These are phyloP conservation scores for Fraxinus paxiana DNA, from an alignment of 305 asterid species.

Conservation along the genomic window DNA sequence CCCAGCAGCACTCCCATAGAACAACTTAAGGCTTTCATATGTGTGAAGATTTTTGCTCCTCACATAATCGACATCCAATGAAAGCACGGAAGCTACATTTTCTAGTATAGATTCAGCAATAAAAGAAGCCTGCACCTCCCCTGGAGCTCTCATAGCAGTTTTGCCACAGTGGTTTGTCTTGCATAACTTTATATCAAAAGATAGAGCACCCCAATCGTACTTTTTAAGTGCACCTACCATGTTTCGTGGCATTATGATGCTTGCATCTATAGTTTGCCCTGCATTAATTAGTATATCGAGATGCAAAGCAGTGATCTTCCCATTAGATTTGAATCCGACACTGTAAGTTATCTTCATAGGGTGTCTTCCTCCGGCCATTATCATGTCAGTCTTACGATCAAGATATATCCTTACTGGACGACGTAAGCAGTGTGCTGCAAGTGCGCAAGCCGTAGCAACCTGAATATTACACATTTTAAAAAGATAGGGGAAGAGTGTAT, in stretches of 20 bases:
- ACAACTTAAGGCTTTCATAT: constrained; percentile 43
- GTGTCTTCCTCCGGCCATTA: constrained; percentile 74
- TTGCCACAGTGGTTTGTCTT: constrained; percentile 63
- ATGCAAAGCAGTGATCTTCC: constrained; percentile 72
- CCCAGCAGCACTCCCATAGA: constrained; percentile 43
- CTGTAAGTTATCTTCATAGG: constrained; percentile 79
- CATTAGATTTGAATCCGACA: constrained; percentile 63
- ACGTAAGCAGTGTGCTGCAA: constrained; percentile 64
- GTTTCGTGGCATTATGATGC: constrained; percentile 50
- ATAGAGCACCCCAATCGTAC: constrained; percentile 67
- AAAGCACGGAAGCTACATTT: constrained; percentile 50
- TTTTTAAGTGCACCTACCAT: constrained; percentile 45
- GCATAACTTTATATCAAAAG: constrained; percentile 64
- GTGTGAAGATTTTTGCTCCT: constrained; percentile 57
- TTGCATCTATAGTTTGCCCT: constrained; percentile 51
- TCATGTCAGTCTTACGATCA: constrained; percentile 72
- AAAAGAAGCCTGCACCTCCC: constrained; percentile 68
- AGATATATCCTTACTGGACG: constrained; percentile 64
- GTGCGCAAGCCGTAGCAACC: constrained; percentile 71
- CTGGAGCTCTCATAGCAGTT: constrained; percentile 78
- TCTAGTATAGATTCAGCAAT: constrained; percentile 73
- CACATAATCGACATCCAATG: constrained; percentile 52
- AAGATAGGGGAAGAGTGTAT: neutral
- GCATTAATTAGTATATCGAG: constrained; percentile 61
- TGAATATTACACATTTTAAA: constrained; percentile 4